These are phyloP conservation scores for Colletotrichum theobromicola DNA, from an alignment of 2,329 filamentous ascomycete species.

Conservation along the genomic window DNA sequence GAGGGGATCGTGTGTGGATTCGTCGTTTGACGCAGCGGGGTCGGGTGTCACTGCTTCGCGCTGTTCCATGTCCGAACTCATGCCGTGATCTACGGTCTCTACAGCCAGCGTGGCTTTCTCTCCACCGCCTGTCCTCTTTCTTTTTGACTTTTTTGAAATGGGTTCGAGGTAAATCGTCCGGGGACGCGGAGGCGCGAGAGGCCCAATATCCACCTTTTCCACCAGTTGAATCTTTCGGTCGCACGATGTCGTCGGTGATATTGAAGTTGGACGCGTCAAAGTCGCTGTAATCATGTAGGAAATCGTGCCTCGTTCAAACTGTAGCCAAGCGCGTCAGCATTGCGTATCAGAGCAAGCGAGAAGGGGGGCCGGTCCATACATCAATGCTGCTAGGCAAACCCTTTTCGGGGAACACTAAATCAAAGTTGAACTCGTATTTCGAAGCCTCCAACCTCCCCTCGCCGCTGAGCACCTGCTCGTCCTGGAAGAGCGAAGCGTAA, in stretches of 20 bases:
- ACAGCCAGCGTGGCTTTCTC: slow-evolving; percentile 44
- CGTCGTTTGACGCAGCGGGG: slow-evolving; percentile 45
- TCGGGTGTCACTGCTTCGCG: slow-evolving; percentile 35
- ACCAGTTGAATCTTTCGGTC: slow-evolving; percentile 81
- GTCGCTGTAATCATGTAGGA: slow-evolving; percentile 91
- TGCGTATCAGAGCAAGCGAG: neutral
- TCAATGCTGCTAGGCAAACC: slow-evolving; percentile 91
- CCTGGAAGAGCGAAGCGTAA: slow-evolving; percentile 81
- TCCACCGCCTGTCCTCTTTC: slow-evolving; percentile 60
- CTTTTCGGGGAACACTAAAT: slow-evolving; percentile 71
- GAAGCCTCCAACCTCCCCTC: slow-evolving; percentile 77
- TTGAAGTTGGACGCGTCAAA: slow-evolving; percentile 85
- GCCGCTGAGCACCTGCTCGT: slow-evolving; percentile 80
- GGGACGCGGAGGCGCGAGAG: slow-evolving; percentile 75
- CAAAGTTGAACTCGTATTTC: slow-evolving; percentile 80
- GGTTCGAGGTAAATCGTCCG: slow-evolving; percentile 88
- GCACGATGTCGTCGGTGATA: slow-evolving; percentile 79
- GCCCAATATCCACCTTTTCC: slow-evolving; percentile 85
- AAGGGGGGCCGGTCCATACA: slow-evolving; percentile 53
- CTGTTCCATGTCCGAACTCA: slow-evolving; percentile 32
- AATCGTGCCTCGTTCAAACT: slow-evolving; percentile 96
- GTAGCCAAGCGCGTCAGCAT: slow-evolving; percentile 15
- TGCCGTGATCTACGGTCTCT: slow-evolving; percentile 40
- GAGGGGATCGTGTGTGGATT: slow-evolving; percentile 39
- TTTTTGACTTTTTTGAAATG: slow-evolving; percentile 72